Base-by-base conservation (phyloP, 495 filamentous ascomycete species). In the Elasticomyces elasticus region DNA sequence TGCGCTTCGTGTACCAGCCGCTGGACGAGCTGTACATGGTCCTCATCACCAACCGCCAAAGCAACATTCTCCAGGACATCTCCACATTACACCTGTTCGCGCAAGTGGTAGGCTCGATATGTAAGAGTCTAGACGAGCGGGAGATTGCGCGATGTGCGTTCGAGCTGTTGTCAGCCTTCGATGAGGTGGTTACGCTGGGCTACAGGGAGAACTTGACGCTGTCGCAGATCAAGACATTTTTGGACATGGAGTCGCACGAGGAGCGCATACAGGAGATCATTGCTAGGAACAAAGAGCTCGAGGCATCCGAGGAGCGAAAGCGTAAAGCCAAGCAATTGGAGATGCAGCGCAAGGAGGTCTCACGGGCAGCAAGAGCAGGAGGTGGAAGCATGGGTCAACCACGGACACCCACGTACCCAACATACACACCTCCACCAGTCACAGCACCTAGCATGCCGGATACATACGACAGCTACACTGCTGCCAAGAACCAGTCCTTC, bases 21-120 rank as follows among this genome's bases (percentile, higher is more conserved):
- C 78, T 98, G 50, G 94, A 98, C 71, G 94, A 97, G 74, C 81
- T 98, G 55, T 98, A 97, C 78, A 95, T 98, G 79, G 90, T 98
- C 50, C 83, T 98, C 57, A 97, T 98, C 70, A 98, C 94, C 73
- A 97, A 97, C 76, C 87, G 88, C 54, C 91, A 97, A 78, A 95
- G 89, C 62, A 98, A 98, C 74, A 98, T 97, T 61, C 79, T 98
- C 27, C 92, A 98, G 73, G 92, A 98, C 66, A 98, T 98, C 64
- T 90, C 97, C 71, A 95, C 91, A 41, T 80, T 98, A 42, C 92
- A 97, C 66, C 78, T 97, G 5, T 98, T 97, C 63, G 91, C 89
- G 48, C 92, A 98, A 75, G 89, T 98, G 1, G 92, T 95, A 23
- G 86, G 84, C 40, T 94, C 86, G 67, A 92, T 94, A 46, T 98